Percentiles rank a stretch among this genome's conserved stretches.
Conservation (phyloP, 2,329 filamentous ascomycete species). For the Colletotrichum salicis region DNA sequence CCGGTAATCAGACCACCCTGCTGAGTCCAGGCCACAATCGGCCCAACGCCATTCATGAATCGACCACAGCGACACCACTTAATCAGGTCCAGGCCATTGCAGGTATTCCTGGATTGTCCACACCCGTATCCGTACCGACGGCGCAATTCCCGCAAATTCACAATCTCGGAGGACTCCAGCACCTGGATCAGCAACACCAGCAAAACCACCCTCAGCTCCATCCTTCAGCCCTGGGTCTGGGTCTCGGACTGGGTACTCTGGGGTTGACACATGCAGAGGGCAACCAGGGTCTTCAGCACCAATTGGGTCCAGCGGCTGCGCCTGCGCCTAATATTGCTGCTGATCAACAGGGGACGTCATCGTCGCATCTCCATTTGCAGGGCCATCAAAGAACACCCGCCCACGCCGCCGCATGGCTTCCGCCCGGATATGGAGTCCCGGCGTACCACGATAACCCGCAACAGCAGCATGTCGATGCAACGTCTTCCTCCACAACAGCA, state of each 20-base stretch:
- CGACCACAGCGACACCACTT: neutral
- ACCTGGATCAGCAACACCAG: constrained; percentile 7
- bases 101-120: constrained; percentile 8
- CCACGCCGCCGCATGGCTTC: constrained; percentile 17
- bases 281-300: constrained; percentile 22
- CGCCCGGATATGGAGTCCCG: constrained; percentile 27
- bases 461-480: neutral
- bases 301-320: constrained; percentile 2
- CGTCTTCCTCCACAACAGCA: constrained; percentile 1
- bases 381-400: constrained; percentile 6
- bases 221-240: constrained; percentile 18
- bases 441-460: constrained; percentile 15
- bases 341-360: constrained; percentile 13
- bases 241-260: neutral
- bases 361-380: constrained; percentile 22
- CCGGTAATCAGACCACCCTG: constrained; percentile 31
- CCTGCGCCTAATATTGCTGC: constrained; percentile 6
- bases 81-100: neutral
- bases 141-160: constrained; percentile 1
- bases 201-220: constrained; percentile 1
- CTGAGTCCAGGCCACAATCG: constrained; percentile 18
- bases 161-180: neutral
- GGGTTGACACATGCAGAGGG: constrained; percentile 19
- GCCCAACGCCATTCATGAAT: constrained; percentile 13
- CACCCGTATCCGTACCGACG: constrained; percentile 6